These are phyloP conservation scores for Alloteropsis semialata DNA, from an alignment of 176 grass and related monocot genomes.

Conservation along the genomic window DNA sequence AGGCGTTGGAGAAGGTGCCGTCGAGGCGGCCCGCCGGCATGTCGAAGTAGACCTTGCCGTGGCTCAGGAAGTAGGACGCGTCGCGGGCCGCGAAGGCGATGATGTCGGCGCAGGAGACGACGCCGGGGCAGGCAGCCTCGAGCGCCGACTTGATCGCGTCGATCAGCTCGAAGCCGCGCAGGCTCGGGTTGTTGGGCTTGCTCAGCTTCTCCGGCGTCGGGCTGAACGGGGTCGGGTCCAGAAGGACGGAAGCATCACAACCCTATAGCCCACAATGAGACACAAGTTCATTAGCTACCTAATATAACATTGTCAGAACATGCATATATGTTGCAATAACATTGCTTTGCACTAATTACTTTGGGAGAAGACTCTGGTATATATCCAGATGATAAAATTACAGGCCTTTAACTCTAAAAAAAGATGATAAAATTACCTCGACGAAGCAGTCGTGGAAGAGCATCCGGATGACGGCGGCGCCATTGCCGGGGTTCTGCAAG, in stretches of 20 bases:
- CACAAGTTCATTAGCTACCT: too few relatives aligned
- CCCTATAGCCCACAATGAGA: background rate
- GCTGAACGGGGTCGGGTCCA: constrained; percentile 11
- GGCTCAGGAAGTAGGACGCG: constrained; percentile 18
- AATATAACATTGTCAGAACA: too few relatives aligned
- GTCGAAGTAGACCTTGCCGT: background rate
- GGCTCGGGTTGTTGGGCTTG: background rate
- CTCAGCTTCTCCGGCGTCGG: constrained; percentile 1
- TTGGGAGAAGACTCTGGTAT: too few relatives aligned
- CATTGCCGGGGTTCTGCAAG: constrained; percentile 24
- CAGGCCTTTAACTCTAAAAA: too few relatives aligned
- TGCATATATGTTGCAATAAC: too few relatives aligned
- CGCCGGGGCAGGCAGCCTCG: constrained; percentile 46
- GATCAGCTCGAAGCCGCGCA: constrained; percentile 1
- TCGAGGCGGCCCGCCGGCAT: constrained; percentile 13
- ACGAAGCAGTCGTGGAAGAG: constrained; percentile 71
- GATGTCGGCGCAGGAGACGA: constrained; percentile 86
- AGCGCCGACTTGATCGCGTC: background rate
- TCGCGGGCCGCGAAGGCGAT: constrained; percentile 70
- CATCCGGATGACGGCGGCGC: constrained; percentile 48
- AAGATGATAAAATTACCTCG: too few relatives aligned
- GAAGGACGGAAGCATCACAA: background rate
- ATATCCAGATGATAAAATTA: too few relatives aligned
- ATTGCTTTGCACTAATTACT: too few relatives aligned
- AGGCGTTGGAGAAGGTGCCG: constrained; percentile 4